phyloP scores from a whole-genome alignment of 331 rosid species.

The Erythrophleum ivorense region DNA sequence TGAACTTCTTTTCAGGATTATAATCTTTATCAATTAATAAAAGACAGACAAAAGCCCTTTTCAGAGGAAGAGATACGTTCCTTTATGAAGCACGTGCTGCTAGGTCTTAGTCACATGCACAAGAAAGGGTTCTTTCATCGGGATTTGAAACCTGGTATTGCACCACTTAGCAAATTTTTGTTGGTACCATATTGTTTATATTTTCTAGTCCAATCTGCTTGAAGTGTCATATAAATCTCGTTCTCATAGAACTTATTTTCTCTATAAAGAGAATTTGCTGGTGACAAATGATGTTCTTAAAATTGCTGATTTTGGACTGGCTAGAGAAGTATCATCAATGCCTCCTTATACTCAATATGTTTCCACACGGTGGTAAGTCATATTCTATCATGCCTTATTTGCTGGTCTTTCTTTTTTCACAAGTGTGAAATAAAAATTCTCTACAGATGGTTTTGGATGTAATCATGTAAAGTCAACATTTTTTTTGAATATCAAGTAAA shows the following conservation, averaged over 20 bases:
- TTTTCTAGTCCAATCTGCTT: conserved; percentile 24
- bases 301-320: conserved; percentile 88
- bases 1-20: conserved; percentile 58
- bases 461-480: not conserved
- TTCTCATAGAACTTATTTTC: conserved; percentile 21
- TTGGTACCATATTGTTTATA: conserved; percentile 26
- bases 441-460: not conserved
- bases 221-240: conserved; percentile 22
- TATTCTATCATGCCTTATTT: conserved; percentile 27
- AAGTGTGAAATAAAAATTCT: conserved; percentile 4
- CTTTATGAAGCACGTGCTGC: conserved; percentile 72
- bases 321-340: conserved; percentile 79
- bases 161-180: conserved; percentile 21
- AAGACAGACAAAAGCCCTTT: conserved; percentile 70
- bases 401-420: conserved; percentile 24
- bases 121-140: conserved; percentile 79
- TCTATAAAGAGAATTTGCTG: conserved; percentile 72
- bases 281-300: conserved; percentile 76
- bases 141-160: conserved; percentile 83
- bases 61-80: conserved; percentile 74
- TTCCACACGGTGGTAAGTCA: conserved; percentile 88
- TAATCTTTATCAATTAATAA: conserved; percentile 84
- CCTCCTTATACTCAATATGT: conserved; percentile 95
- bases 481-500: no score
- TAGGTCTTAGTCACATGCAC: conserved; percentile 80